phyloP scores from a whole-genome alignment of 176 grass and related monocot species.

The Urochloa ruziziensis region DNA sequence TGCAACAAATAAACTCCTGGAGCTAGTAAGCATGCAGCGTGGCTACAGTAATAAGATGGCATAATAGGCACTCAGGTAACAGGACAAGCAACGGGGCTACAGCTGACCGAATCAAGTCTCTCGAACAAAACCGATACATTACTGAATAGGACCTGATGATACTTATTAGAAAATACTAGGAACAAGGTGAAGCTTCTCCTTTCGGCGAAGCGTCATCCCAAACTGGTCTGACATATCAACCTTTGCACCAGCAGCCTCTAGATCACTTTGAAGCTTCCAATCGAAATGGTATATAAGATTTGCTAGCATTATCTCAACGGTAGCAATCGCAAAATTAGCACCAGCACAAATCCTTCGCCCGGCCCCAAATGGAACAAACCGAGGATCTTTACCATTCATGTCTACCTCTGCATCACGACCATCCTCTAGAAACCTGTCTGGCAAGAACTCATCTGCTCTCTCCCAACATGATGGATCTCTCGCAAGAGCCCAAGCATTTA shows the following conservation, averaged over 20 bases:
- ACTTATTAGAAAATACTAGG: too few species aligned
- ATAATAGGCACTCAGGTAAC: background rate
- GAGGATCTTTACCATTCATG: background rate
- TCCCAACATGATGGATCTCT: background rate
- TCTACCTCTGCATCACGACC: background rate
- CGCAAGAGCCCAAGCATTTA: background rate
- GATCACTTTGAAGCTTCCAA: constrained; percentile 44
- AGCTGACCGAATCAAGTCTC: too few species aligned
- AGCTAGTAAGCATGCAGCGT: too few species aligned
- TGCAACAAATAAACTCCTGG: too few species aligned
- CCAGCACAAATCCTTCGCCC: background rate
- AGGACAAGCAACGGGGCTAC: too few species aligned
- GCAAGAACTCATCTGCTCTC: background rate
- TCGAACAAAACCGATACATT: too few species aligned
- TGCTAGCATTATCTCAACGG: constrained; percentile 5
- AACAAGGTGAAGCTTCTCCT: background rate
- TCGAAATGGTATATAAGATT: constrained; percentile 45
- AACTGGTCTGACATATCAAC: constrained; percentile 39
- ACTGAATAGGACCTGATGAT: too few species aligned
- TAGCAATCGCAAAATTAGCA: background rate
- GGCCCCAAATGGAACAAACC: background rate
- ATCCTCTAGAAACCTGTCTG: background rate
- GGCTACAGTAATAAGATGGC: too few species aligned
- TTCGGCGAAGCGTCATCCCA: too few species aligned
- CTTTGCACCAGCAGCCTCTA: background rate